Base-by-base conservation (phyloP, 257 asterid species). In the Nicotiana sylvestris region DNA sequence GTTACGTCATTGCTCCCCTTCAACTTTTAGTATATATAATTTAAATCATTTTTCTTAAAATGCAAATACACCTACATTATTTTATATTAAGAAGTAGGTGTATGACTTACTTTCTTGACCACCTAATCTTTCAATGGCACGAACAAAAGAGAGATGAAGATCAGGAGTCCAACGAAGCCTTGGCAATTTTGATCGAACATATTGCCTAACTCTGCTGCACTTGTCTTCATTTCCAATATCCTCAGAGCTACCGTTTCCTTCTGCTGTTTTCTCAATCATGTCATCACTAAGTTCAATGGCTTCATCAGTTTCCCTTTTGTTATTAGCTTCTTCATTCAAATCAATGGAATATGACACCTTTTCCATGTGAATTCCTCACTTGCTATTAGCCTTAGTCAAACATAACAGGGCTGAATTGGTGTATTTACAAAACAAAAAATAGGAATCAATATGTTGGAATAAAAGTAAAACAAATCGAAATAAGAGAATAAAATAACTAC, bases 111-210 rank as follows among this genome's bases (percentile, higher is more conserved):
- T 93, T 90, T 93, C 97, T 91, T 96, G 98, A 10, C 99, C 99
- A 30, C 98, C 99, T n/a, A 96, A 83, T 84, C 96, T 92, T 83
- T 91, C 89, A 81, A 96, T 92, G 25, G 99, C 98, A 90, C 89
- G 92, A 46, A 96, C 92, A 83, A 96, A 96, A 49, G 98, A 91
- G 88, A 88, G 90, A 85, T 94, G 99, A 17, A 94, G 98, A 6
- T 93, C 95, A 2, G 97, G 95, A 67, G 99, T 96, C 99, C 99
- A 96, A 46, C 97, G 86, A n/a, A 96, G 98, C 90, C 99, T 86
- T 1, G 99, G 99, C 90, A 90, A 81, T 86, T 92, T 94, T 29
- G 99, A 94, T 67, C 99, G 86, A 30, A 93, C 88, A 46, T 96
- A 96, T 15, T 85, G 94, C 1, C 99, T 88, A 65, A 92, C 93